Evolutionary conservation across 805 yeast genomes (phyloP).

Genomic region (Candida pseudofarinosa): DNA sequence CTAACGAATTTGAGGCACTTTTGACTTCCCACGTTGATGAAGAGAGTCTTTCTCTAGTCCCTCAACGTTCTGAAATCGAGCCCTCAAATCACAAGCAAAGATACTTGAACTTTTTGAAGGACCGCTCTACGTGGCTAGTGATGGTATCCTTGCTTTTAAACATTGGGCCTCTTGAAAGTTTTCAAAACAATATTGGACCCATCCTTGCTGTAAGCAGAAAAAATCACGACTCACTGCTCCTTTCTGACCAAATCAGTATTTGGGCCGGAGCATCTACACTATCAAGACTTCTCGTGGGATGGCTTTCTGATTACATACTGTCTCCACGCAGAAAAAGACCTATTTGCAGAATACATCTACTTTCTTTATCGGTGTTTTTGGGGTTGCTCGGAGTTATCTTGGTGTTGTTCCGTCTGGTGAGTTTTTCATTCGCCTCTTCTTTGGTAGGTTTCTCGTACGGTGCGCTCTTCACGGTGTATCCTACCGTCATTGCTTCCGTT

Average conservation of each 20-base stretch:
- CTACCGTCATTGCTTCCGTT: slow-evolving; percentile 74
- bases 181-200: slow-evolving; percentile 78
- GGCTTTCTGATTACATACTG: slow-evolving; percentile 57
- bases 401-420: slow-evolving; percentile 11
- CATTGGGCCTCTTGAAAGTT: slow-evolving; percentile 83
- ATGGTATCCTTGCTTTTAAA: slow-evolving; percentile 59
- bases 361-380: slow-evolving; percentile 19
- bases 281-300: slow-evolving; percentile 65
- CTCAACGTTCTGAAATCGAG: slow-evolving; percentile 30
- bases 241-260: slow-evolving; percentile 51
- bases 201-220: slow-evolving; percentile 37
- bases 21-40: slow-evolving; percentile 4
- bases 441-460: slow-evolving; percentile 75
- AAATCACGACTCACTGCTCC: slow-evolving; percentile 10
- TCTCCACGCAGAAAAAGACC: slow-evolving; percentile 23
- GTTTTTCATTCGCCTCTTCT: slow-evolving; percentile 32
- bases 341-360: slow-evolving; percentile 31
- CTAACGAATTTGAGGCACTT: not conserved
- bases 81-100: slow-evolving; percentile 35
- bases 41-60: slow-evolving; percentile 23
- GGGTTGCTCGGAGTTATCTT: slow-evolving; percentile 32
- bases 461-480: slow-evolving; percentile 78
- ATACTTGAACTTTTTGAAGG: slow-evolving; percentile 40
- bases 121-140: slow-evolving; percentile 61
- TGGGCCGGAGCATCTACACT: slow-evolving; percentile 67